Evolutionary conservation across 73 alveolate genomes (phyloP), one percentile per base, ranked within the genome.

Genomic region (Paramecium caudatum): DNA sequence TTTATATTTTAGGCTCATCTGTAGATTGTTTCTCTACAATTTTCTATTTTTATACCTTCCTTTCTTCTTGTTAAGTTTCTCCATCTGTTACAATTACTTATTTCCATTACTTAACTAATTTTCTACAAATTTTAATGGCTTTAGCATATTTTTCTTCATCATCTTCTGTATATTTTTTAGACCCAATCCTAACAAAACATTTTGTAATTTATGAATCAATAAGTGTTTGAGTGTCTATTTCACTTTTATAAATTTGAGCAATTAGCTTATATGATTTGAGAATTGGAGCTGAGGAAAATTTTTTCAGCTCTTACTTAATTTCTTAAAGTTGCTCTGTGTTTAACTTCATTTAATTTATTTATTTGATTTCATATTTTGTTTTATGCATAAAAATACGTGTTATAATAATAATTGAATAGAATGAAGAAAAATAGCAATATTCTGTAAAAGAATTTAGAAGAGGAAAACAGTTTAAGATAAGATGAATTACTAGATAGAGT

Each of bases 151-250:
- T 74, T 25, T 36, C 68, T 9, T 74, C 88, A 17, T 74, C 88
- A 17, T 23, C 39, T 5, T 74, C 88, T 43, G 69, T 74, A 25
- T 74, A 74, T 37, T 30, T 30, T 37, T 74, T 74, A 16, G 10
- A 1, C 5, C 55, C 88, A 15, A 74, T 74, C 27, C 88, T 45
- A 23, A 74, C 88, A 15, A 74, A 17, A 27, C 55, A 34, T 45
- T 74, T 74, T 74, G 88, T 74, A 34, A 74, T 39, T 45, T 74
- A 15, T 39, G 69, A 41, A 17, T 74, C 88, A 45, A 74, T 74
- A 9, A 74, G 32, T 16, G 68, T 17, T 41, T 74, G 19, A 39
- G 39, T 43, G 3, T 36, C 62, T 8, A 41, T 41, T 17, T 74
- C 46, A 41, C 69, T 17, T 43, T 74, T 74, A 74, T 74, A 74